Conservation (phyloP, 306 rosid genomes). For the Lathyrus aphaca region DNA sequence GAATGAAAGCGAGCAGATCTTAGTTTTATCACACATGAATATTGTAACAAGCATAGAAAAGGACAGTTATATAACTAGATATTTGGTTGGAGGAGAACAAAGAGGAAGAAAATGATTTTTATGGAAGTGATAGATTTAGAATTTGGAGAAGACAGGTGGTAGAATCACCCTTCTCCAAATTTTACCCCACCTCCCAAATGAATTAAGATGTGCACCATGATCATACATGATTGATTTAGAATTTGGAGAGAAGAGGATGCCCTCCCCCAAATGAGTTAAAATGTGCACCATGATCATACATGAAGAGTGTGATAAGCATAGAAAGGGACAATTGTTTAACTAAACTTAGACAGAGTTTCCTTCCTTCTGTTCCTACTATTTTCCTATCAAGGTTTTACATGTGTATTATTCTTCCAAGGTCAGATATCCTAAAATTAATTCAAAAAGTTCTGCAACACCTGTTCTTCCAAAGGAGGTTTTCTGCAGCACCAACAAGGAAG, state of each 20-base stretch:
- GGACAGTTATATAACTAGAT: not conserved
- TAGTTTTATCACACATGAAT: constrained; percentile 7
- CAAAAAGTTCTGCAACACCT: not conserved
- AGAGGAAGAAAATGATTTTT: not conserved
- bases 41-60: constrained; percentile 22
- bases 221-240: not conserved
- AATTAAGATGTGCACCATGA: not conserved
- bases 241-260: not conserved
- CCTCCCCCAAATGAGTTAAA: not conserved
- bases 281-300: constrained; percentile 7
- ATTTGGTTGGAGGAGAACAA: not conserved
- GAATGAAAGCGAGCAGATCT: constrained; percentile 13
- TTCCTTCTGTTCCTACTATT: not conserved
- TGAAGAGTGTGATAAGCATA: constrained; percentile 22
- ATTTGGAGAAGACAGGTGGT: not conserved
- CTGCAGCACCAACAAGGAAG: not conserved
- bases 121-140: not conserved
- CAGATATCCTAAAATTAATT: not conserved
- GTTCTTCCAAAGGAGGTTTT: not conserved
- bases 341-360: not conserved
- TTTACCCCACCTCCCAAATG: not conserved
- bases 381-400: not conserved
- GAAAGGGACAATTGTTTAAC: not conserved
- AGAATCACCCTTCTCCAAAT: not conserved
- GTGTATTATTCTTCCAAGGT: not conserved